Percentiles rank a stretch among this genome's conserved stretches.
Conservation (phyloP, 140 eudicot species). For the Stevia rebaudiana region DNA sequence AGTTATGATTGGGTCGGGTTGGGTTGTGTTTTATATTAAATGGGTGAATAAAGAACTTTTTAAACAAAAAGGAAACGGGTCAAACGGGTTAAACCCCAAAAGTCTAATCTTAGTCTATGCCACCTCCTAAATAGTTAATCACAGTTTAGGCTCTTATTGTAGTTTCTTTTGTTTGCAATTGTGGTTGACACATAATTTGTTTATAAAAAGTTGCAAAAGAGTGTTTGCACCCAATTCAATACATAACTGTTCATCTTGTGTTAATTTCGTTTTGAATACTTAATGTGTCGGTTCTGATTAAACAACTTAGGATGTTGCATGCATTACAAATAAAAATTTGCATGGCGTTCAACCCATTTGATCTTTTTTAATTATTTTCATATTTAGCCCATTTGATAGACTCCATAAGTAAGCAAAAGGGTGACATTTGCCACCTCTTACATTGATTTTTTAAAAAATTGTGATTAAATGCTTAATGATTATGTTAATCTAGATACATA, state of each 20-base stretch:
- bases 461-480: background rate
- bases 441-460: background rate
- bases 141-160: background rate
- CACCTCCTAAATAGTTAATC: background rate
- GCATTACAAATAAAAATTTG: background rate
- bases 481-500: slow-evolving; percentile 57
- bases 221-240: background rate
- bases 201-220: background rate
- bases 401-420: background rate
- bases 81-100: background rate
- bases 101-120: background rate
- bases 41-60: background rate
- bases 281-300: background rate
- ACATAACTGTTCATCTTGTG: too few relatives aligned
- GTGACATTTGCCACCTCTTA: too few relatives aligned
- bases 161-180: background rate
- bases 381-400: background rate
- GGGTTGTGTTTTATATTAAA: background rate
- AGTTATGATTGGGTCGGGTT: background rate
- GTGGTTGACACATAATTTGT: too few relatives aligned
- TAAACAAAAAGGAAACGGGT: background rate
- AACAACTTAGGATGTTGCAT: background rate
- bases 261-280: background rate
- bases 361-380: background rate
- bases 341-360: background rate